Evolutionary conservation across 2,329 filamentous ascomycete genomes (phyloP).

Genomic region (Fusarium decemcellulare): DNA sequence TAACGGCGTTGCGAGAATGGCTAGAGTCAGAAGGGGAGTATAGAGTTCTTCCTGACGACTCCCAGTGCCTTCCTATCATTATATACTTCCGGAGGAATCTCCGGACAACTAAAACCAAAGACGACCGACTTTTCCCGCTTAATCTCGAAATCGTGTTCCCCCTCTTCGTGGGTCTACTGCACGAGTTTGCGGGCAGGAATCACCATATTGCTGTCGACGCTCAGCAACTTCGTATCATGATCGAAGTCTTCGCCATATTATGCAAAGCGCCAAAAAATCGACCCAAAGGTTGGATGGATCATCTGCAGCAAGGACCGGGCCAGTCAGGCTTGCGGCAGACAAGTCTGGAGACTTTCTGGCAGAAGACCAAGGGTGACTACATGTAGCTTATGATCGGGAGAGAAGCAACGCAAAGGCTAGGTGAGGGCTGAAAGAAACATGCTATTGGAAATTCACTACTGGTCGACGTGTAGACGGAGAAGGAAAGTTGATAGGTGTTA

Average conservation of each 20-base stretch:
- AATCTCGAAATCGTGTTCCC: background rate
- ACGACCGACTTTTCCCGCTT: background rate
- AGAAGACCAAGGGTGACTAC: no score
- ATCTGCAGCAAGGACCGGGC: no score
- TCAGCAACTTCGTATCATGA: background rate
- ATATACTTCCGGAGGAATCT: background rate
- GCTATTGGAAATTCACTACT: background rate
- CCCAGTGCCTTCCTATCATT: background rate
- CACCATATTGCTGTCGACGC: background rate
- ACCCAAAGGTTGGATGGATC: no score
- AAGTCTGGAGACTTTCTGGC: no score
- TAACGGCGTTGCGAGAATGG: background rate
- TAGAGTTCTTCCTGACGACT: background rate
- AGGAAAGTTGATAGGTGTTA: no score
- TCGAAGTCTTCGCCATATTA: no score
- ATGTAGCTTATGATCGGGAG: no score
- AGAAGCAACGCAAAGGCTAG: no score
- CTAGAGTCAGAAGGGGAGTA: slow-evolving; percentile 1
- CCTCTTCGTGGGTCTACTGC: background rate
- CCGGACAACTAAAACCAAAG: background rate
- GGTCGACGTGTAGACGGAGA: no score
- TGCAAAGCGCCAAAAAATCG: no score
- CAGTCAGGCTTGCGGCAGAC: no score
- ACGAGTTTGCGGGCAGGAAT: background rate
- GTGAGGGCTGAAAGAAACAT: background rate